Evolutionary conservation across 257 asterid genomes (phyloP), one percentile per base, ranked within the genome.

Genomic region (Nyctanthes arbortristis): DNA sequence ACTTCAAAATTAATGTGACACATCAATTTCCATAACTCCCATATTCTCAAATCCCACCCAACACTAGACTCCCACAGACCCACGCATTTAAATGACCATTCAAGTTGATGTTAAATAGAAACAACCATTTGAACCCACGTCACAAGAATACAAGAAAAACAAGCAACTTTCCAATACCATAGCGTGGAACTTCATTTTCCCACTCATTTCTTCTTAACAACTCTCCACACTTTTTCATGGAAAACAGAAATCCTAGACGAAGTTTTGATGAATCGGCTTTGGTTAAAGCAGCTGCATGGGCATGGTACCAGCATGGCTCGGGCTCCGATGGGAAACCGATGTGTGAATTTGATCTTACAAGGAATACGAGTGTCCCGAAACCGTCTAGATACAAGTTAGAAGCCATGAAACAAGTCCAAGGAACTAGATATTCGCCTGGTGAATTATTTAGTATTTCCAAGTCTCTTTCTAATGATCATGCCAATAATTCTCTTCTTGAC

Each of bases 361-460:
- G 66, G 33, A 31, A 68, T 3, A 67, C 74, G 57, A 56, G 9
- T n/a, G 65, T 68, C 25, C 82, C 79, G 1, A 80, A 63, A 56
- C 80, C 89, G 24, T 80, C 93, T 1, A 82, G 91, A 70, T 87
- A 85, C 81, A 88, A 88, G 74, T 72, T 76, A 3, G 89, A 90
- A 76, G 86, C 80, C 34, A 57, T 65, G 70, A 70, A 70, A 18
- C 66, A 72, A 18, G 39, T 43, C 10, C 61, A 69, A 31, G 52
- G 34, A 36, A 39, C 4, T 12, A 12, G 29, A 16, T 55, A 63
- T 7, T 65, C 70, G 9, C 35, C 59, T 22, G 25, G 62, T 49
- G 37, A 71, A 2, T 0, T 30, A 27, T 45, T 64, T 55, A 43
- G 30, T 24, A 24, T 0, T 62, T 55, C 40, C 27, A n/a, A n/a